phyloP scores from a whole-genome alignment of 202 grass and related monocot species.

The Setaria italica region DNA sequence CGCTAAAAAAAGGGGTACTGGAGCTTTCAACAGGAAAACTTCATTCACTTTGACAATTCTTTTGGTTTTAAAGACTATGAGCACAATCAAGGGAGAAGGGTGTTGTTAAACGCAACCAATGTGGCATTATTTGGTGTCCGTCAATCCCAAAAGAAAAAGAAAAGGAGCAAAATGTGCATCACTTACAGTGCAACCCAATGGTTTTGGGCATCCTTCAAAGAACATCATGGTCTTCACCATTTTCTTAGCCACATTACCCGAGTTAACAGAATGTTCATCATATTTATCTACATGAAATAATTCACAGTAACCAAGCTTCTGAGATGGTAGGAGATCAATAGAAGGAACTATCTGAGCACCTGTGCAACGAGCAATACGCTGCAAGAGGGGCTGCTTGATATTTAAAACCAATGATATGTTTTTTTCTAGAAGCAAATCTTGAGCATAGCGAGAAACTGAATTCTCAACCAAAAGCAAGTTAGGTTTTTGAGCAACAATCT shows the following conservation, averaged over 20 bases:
- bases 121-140: slow-evolving; percentile 38
- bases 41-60: slow-evolving; percentile 12
- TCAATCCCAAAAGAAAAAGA: slow-evolving; percentile 33
- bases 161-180: slow-evolving; percentile 33
- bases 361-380: slow-evolving; percentile 88
- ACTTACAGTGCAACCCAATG: slow-evolving; percentile 97
- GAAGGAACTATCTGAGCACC: slow-evolving; percentile 93
- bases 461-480: slow-evolving; percentile 95
- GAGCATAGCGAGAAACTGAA: slow-evolving; percentile 84
- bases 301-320: slow-evolving; percentile 87
- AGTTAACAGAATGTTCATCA: slow-evolving; percentile 61
- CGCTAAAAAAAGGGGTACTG: background rate
- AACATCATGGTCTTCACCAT: slow-evolving; percentile 88
- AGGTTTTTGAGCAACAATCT: slow-evolving; percentile 91
- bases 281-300: slow-evolving; percentile 95
- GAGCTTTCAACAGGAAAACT: slow-evolving; percentile 14
- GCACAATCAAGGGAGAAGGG: slow-evolving; percentile 31
- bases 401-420: slow-evolving; percentile 95
- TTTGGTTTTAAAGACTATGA: slow-evolving; percentile 37
- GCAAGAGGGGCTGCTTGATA: slow-evolving; percentile 84
- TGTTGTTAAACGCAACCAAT: background rate
- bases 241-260: slow-evolving; percentile 64
- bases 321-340: slow-evolving; percentile 75
- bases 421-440: slow-evolving; percentile 91
- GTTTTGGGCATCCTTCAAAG: slow-evolving; percentile 93